Evolutionary conservation across 2,329 filamentous ascomycete genomes (phyloP), one percentile per base, ranked within the genome.

Genomic region (Metarhizium humberi): DNA sequence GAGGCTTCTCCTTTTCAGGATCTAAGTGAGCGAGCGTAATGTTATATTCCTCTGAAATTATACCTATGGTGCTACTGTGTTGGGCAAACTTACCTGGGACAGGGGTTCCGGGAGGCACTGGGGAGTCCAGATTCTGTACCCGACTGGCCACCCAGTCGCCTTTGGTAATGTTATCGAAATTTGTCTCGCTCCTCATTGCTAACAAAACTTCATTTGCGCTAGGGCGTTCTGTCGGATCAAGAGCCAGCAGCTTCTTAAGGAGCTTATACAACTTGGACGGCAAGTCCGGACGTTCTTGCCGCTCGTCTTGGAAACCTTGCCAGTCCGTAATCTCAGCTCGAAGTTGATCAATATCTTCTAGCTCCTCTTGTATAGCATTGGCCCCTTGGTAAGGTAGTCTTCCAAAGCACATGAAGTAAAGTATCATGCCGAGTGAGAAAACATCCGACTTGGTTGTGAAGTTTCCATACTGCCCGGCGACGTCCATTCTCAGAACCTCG

Each of bases 381-480:
- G 92, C 90, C 62, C 87, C 88, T 29, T 74, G 78, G 66, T 97
- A 99, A 0, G 94, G 94, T 11, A 99, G 78, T 50, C 86, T 81
- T 1, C 87, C 90, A 67, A 99, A 99, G 68, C 94, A 99, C 78
- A 99, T 87, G 66, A 99, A 99, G 69, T 97, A 95, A 3, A 99
- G 79, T 55, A 97, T 97, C 92, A 99, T 96, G 51, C 94, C 94
- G 0, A 99, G 76, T 1, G 92, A 96, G 70, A 99, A 99, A n/a
- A 99, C 88, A 66, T 99, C 94, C 0, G 92, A 96, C 67, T 97
- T 99, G 30, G 90, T 92, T 0, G 91, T 96, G 65, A 99, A 99
- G 66, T 97, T 96, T 7, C 88, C 91, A 63, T 89, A 92, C 1
- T 80, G 80, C 0, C 92, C 92, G 32, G 76, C 78, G 0, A 80